A percentile compares a stretch with the other conserved stretches of the same genome.
These are phyloP conservation scores for Colletotrichum liriopes DNA, from an alignment of 2,329 filamentous ascomycete genomes.

Conservation along the genomic window DNA sequence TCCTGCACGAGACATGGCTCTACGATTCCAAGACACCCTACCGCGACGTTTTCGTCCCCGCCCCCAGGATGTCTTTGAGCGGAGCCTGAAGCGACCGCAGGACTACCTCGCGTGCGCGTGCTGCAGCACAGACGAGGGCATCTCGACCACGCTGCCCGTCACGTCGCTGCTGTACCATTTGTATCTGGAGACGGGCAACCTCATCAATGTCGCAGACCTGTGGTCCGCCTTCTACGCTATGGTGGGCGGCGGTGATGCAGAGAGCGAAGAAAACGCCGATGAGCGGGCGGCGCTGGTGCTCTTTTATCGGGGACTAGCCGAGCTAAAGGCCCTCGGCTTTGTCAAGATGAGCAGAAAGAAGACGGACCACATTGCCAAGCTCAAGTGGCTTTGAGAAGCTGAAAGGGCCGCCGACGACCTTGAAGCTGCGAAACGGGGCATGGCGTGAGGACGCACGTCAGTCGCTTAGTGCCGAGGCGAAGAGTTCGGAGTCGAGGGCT, in stretches of 20 bases:
- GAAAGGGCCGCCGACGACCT: conserved; percentile 32
- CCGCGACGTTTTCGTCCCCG: conserved; percentile 81
- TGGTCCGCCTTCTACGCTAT: conserved; percentile 83
- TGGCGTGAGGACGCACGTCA: conserved; percentile 21
- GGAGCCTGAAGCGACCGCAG: conserved; percentile 79
- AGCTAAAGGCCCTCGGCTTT: conserved; percentile 88
- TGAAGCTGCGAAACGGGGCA: conserved; percentile 24
- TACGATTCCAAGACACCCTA: conserved; percentile 81
- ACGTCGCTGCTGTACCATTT: conserved; percentile 84
- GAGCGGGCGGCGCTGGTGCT: conserved; percentile 76
- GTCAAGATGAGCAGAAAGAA: conserved; percentile 93
- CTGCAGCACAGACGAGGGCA: conserved; percentile 68
- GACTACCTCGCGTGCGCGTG: conserved; percentile 85
- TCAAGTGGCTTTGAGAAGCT: conserved; percentile 78
- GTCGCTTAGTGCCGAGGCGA: background rate
- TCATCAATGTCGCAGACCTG: conserved; percentile 85
- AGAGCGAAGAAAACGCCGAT: conserved; percentile 59
- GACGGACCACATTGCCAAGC: conserved; percentile 90
- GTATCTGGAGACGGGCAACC: conserved; percentile 81
- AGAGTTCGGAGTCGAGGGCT: background rate
- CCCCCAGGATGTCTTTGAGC: conserved; percentile 79
- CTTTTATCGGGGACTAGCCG: conserved; percentile 89
- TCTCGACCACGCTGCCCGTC: conserved; percentile 76
- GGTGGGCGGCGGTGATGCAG: conserved; percentile 61
- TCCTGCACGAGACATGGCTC: conserved; percentile 81